Evolutionary conservation across 495 filamentous ascomycete genomes (phyloP), one percentile per base, ranked within the genome.

Genomic region (Penicillium steckii): DNA sequence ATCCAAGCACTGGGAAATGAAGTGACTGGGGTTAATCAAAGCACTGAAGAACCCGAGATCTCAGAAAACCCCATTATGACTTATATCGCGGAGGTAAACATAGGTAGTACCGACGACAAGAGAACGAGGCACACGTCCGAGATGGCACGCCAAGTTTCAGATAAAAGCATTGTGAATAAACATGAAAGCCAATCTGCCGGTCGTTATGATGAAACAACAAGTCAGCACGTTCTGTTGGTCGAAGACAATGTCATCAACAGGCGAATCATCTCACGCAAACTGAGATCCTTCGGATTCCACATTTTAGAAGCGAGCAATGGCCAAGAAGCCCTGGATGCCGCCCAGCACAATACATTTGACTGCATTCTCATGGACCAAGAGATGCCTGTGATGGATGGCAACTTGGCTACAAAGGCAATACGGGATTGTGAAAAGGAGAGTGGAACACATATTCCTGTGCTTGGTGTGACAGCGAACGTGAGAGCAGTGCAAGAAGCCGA

Each of bases 181-280:
- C n/a, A n/a, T n/a, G n/a, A n/a, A n/a, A n/a, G n/a, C n/a, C n/a
- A n/a, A n/a, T n/a, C n/a, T n/a, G n/a, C n/a, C n/a, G n/a, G n/a
- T n/a, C n/a, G n/a, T n/a, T n/a, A n/a, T n/a, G n/a, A n/a, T n/a
- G n/a, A n/a, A 7, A 24, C 17, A 8, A 44, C 30, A 38, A 0
- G 2, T 40, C 45, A 27, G 21, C 70, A 57, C 15, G 71, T 90
- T 4, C 77, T 94, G 3, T 83, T 95, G 17, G 89, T 94, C 0
- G 90, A 95, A 66, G 90, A 91, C 60, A 91, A 92, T 57, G 63
- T 89, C 4, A 84, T 92, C 58, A 91, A 91, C 60, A 85, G 87
- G 59, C 78, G 77, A 42, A 82, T 91, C 3, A 69, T 89, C 10
- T 74, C 80, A 24, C 82, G 82, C 48, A 85, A 88, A 53, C 74